A percentile compares a stretch with the other conserved stretches of the same genome.
phyloP scores from a whole-genome alignment of 371 early-diverging fungal genomes.

The Mortierella sp. region DNA sequence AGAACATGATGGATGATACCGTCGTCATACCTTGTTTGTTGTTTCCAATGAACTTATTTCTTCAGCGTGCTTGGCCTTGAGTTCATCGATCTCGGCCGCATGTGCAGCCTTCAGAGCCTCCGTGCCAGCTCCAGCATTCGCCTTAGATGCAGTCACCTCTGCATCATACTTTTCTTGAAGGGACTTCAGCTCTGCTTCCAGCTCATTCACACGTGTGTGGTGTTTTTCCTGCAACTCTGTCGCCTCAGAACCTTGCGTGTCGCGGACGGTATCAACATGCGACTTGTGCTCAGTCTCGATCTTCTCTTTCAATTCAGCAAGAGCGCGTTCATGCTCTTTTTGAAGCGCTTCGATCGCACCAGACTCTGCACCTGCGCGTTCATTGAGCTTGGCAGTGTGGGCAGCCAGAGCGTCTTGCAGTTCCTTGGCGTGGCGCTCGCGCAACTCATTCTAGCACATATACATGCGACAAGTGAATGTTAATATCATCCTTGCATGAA shows the following conservation, averaged over 20 bases:
- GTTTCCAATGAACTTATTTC: conserved; percentile 35
- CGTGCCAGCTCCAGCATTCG: conserved; percentile 1
- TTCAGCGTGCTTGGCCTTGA: conserved; percentile 31
- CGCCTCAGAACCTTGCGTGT: conserved; percentile 25
- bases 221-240: conserved; percentile 27
- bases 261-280: conserved; percentile 21
- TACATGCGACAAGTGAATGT: too few relatives aligned
- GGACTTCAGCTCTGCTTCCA: conserved; percentile 35
- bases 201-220: conserved; percentile 10
- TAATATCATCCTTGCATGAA: too few relatives aligned
- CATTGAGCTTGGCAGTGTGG: conserved; percentile 46
- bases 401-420: conserved; percentile 32
- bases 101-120: conserved; percentile 38
- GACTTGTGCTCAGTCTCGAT: conserved; percentile 41
- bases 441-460: conserved; percentile 26
- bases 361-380: conserved; percentile 48
- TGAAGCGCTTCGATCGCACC: conserved; percentile 36
- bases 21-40: conserved; percentile 30
- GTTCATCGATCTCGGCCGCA: conserved; percentile 26
- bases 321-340: conserved; percentile 23
- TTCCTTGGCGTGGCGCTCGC: conserved; percentile 45
- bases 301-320: conserved; percentile 35
- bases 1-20: background rate
- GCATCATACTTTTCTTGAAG: conserved; percentile 34
- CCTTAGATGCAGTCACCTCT: conserved; percentile 17